phyloP scores from a whole-genome alignment of 306 rosid genomes.

The Prunus campanulata region DNA sequence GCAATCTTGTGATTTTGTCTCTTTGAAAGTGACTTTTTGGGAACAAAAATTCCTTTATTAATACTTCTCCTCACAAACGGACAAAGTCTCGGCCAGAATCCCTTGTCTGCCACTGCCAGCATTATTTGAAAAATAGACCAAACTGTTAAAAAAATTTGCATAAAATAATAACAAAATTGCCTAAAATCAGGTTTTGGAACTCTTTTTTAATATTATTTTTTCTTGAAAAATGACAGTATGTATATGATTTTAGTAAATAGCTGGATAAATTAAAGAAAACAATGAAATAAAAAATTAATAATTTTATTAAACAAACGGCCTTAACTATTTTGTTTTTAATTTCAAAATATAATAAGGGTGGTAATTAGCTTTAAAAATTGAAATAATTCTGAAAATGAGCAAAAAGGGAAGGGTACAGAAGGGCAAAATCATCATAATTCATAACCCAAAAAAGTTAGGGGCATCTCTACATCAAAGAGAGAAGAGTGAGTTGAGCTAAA shows the following conservation, averaged over 20 bases:
- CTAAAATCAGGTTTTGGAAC: not conserved
- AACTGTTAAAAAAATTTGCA: conserved; percentile 9
- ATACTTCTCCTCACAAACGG: conserved; percentile 47
- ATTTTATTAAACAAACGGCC: not conserved
- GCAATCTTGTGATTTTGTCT: conserved; percentile 28
- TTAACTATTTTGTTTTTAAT: not conserved
- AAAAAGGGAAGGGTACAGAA: not conserved
- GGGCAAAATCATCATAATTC: conserved; percentile 36
- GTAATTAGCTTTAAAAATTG: not conserved
- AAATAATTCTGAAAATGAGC: too few species aligned
- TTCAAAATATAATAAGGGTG: not conserved
- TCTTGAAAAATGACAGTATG: not conserved
- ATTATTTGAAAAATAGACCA: conserved; percentile 18
- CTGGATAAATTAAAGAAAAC: not conserved
- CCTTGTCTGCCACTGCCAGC: conserved; percentile 37
- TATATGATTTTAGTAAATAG: not conserved
- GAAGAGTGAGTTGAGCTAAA: conserved; percentile 25
- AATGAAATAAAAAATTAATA: not conserved
- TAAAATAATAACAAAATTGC: not conserved
- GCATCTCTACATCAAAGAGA: conserved; percentile 25
- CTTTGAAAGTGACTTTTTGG: conserved; percentile 19
- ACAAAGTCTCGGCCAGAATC: conserved; percentile 46
- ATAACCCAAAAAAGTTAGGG: conserved; percentile 28
- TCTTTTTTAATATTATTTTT: not conserved
- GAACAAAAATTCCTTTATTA: conserved; percentile 11